Evolutionary conservation across 352 stramenopile species (phyloP).

Genomic region (Thalassiosira ordinaria): DNA sequence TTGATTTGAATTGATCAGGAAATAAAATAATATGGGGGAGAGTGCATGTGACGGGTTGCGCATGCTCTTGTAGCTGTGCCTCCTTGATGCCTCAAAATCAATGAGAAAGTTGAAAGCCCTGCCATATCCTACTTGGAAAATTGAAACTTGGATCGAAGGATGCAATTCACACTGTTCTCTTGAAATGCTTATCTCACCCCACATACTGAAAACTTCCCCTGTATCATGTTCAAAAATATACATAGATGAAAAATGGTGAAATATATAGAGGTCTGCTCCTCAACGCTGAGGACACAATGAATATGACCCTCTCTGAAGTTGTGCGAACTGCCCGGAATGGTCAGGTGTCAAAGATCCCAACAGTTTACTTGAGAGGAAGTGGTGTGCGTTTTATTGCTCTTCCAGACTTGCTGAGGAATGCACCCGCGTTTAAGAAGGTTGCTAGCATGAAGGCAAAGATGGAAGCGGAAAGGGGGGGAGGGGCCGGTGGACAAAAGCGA

Average conservation of each 20-base stretch:
- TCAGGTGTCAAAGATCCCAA: conserved; percentile 78
- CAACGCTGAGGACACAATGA: conserved; percentile 94
- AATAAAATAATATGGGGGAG: conserved; percentile 1
- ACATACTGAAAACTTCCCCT: background rate
- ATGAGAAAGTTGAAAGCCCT: conserved; percentile 19
- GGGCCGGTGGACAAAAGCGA: conserved; percentile 36
- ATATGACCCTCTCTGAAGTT: conserved; percentile 94
- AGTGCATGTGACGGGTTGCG: conserved; percentile 10
- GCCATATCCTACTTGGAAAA: no score
- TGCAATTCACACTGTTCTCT: no score
- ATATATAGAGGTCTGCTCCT: conserved; percentile 88
- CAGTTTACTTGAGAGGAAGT: conserved; percentile 93
- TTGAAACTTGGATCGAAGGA: no score
- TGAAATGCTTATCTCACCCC: background rate
- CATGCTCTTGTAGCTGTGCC: conserved; percentile 2
- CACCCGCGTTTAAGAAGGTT: conserved; percentile 95
- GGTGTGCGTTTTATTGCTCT: conserved; percentile 97
- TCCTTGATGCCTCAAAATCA: conserved; percentile 14
- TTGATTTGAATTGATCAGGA: conserved; percentile 26
- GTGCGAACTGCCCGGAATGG: conserved; percentile 82
- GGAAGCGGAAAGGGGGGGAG: conserved; percentile 58
- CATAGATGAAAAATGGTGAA: conserved; percentile 90
- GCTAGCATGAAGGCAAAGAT: conserved; percentile 89
- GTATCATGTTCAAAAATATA: conserved; percentile 44
- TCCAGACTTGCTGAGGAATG: conserved; percentile 96